Conservation (phyloP, 2,329 filamentous ascomycete genomes). For the Nigrospora sphaerica region DNA sequence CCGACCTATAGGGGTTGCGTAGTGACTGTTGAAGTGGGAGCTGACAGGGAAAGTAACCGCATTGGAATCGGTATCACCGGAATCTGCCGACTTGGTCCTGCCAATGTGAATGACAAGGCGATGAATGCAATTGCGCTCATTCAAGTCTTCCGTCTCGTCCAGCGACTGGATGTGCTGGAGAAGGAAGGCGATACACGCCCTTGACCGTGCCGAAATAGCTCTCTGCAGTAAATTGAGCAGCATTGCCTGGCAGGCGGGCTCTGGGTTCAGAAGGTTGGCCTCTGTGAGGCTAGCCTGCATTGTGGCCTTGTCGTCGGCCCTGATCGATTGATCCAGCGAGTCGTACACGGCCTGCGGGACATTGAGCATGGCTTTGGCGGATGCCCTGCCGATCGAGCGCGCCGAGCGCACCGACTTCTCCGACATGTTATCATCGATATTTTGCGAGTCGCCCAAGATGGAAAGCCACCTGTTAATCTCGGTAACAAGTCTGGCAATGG, state of each 20-base stretch:
- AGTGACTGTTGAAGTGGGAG: conserved; percentile 57
- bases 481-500: conserved; percentile 38
- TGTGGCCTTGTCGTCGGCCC: conserved; percentile 54
- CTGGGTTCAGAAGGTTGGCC: conserved; percentile 44
- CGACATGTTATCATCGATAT: conserved; percentile 67
- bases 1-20: conserved; percentile 64
- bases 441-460: conserved; percentile 68
- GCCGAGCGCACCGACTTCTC: conserved; percentile 63
- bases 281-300: conserved; percentile 52
- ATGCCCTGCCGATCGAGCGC: conserved; percentile 67
- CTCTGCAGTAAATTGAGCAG: conserved; percentile 75
- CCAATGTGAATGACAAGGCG: conserved; percentile 89
- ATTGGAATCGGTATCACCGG: conserved; percentile 42
- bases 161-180: conserved; percentile 63
- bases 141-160: conserved; percentile 86
- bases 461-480: conserved; percentile 91
- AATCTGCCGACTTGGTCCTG: conserved; percentile 50
- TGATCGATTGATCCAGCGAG: conserved; percentile 63
- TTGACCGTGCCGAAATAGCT: conserved; percentile 64
- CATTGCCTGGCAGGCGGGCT: conserved; percentile 55
- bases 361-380: conserved; percentile 68
- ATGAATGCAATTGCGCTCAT: conserved; percentile 88
- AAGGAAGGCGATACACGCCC: conserved; percentile 63
- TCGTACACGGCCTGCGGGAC: conserved; percentile 64
- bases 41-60: conserved; percentile 41